Conservation (phyloP, 352 stramenopile species). For the Phytopythium litorale region DNA sequence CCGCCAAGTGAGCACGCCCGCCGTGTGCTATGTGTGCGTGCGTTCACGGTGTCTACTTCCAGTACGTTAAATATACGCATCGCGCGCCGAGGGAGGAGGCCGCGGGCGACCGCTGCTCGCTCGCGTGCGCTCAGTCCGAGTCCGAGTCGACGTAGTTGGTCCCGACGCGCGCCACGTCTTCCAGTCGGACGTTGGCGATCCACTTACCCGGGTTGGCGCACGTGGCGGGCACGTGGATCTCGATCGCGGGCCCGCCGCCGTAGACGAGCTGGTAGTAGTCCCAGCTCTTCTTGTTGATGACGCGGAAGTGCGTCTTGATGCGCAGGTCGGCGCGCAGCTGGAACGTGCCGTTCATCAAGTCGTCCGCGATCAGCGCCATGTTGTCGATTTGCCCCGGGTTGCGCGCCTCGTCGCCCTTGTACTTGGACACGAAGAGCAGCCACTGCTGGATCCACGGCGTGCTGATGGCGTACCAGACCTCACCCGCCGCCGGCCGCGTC, state of each 20-base stretch:
- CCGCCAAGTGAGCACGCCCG: not conserved
- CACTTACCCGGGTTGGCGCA: slow-evolving; percentile 50
- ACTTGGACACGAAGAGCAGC: slow-evolving; percentile 73
- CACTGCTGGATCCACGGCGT: slow-evolving; percentile 65
- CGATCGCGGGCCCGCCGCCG: slow-evolving; percentile 60
- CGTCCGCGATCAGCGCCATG: slow-evolving; percentile 68
- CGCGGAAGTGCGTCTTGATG: slow-evolving; percentile 73
- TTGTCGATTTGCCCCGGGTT: slow-evolving; percentile 67
- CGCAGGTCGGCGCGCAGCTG: slow-evolving; percentile 47
- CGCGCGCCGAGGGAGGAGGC: too few relatives aligned
- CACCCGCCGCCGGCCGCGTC: slow-evolving; percentile 44
- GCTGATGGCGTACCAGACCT: slow-evolving; percentile 67
- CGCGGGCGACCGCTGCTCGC: not conserved
- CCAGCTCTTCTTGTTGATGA: slow-evolving; percentile 82
- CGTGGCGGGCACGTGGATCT: slow-evolving; percentile 55
- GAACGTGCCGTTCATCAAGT: slow-evolving; percentile 61
- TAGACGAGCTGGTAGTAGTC: slow-evolving; percentile 73
- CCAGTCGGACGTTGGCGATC: slow-evolving; percentile 45
- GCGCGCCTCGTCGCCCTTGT: slow-evolving; percentile 52
- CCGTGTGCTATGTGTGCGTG: not conserved
- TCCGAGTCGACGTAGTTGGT: slow-evolving; percentile 63
- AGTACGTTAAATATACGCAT: too few relatives aligned
- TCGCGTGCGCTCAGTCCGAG: slow-evolving; percentile 15
- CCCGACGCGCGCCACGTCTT: slow-evolving; percentile 51
- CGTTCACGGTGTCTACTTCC: not conserved